phyloP scores from a whole-genome alignment of 768 basidiomycete genomes.

The Trametes maxima region DNA sequence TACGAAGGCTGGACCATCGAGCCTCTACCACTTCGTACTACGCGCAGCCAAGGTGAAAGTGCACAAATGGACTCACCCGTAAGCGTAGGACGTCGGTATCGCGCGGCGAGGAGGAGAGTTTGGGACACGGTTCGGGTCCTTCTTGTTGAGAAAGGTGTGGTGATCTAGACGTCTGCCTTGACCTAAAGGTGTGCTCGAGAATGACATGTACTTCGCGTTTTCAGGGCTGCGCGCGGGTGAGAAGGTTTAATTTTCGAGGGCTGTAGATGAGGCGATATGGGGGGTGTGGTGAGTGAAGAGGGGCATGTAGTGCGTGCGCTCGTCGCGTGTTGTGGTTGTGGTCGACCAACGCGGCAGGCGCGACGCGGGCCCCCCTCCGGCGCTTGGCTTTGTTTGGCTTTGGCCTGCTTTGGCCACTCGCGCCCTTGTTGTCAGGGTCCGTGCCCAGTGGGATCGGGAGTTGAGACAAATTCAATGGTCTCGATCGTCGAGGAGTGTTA shows the following conservation, averaged over 20 bases:
- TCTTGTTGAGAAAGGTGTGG: constrained; percentile 72
- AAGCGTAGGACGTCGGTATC: constrained; percentile 66
- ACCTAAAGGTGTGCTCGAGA: constrained; percentile 80
- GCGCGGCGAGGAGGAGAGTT: constrained; percentile 39
- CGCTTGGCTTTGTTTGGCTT: constrained; percentile 17
- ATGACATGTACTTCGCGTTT: constrained; percentile 65
- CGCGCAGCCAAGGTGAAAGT: no score
- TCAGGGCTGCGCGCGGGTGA: constrained; percentile 10
- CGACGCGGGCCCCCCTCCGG: constrained; percentile 9
- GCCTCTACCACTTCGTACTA: no score
- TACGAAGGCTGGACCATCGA: no score
- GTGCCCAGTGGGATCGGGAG: neutral
- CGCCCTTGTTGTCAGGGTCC: constrained; percentile 5
- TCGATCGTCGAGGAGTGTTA: no score
- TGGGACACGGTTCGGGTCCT: constrained; percentile 34
- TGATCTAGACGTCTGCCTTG: constrained; percentile 88
- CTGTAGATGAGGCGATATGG: constrained; percentile 5
- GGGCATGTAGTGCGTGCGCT: constrained; percentile 23
- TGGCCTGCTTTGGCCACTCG: constrained; percentile 13
- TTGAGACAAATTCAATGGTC: no score
- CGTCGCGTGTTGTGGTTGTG: constrained; percentile 24
- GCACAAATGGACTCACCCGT: constrained; percentile 55
- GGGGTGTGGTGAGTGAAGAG: constrained; percentile 2
- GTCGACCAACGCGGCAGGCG: constrained; percentile 17
- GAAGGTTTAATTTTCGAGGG: neutral